These are phyloP conservation scores for Penicillium brevicompactum DNA, from an alignment of 2,329 filamentous ascomycete species.

Conservation along the genomic window DNA sequence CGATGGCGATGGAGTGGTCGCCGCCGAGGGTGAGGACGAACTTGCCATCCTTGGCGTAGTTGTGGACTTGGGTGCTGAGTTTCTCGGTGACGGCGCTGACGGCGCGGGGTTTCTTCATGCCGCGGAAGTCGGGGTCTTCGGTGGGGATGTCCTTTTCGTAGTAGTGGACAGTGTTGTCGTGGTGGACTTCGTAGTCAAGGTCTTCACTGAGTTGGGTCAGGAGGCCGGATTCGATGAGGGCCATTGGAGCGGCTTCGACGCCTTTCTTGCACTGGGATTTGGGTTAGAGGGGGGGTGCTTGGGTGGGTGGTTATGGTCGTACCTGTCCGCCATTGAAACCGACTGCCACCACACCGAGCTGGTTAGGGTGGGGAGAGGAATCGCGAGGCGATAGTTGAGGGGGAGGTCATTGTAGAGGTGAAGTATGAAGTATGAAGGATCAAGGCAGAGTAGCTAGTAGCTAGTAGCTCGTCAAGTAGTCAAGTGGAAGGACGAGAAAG, in stretches of 20 bases:
- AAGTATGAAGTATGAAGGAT: background rate
- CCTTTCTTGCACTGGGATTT: conserved; percentile 75
- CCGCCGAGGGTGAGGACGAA: conserved; percentile 92
- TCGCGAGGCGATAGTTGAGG: conserved; percentile 64
- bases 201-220: conserved; percentile 81
- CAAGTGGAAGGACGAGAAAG: background rate
- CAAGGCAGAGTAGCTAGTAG: no score
- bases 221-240: conserved; percentile 84
- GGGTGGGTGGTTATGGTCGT: conserved; percentile 33
- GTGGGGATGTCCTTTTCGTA: conserved; percentile 74
- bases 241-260: conserved; percentile 86
- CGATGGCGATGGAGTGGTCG: conserved; percentile 95
- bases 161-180: conserved; percentile 78
- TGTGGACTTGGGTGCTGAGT: conserved; percentile 83
- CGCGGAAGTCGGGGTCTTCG: conserved; percentile 75
- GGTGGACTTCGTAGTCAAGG: conserved; percentile 83
- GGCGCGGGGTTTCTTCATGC: conserved; percentile 90
- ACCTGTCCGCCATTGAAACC: conserved; percentile 97
- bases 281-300: background rate
- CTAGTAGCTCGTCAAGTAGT: no score
- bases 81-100: conserved; percentile 82
- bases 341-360: conserved; percentile 90
- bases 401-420: conserved; percentile 52
- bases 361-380: conserved; percentile 76
- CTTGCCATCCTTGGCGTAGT: conserved; percentile 78